Evolutionary conservation across 2,329 filamentous ascomycete species (phyloP).

Genomic region (Fusarium pininemorale): DNA sequence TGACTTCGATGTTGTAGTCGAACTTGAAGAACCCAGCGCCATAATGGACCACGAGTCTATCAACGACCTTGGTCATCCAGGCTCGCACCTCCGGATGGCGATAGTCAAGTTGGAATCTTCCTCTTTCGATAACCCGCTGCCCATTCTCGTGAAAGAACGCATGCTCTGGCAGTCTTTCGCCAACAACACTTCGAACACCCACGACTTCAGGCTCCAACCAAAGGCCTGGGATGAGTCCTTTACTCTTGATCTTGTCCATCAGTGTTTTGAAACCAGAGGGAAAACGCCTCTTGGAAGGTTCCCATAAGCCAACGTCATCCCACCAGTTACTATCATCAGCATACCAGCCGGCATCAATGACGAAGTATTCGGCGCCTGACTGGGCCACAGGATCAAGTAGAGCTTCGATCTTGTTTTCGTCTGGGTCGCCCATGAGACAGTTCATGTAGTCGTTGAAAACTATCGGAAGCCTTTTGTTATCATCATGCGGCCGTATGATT

Average conservation of each 20-base stretch:
- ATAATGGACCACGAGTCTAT: slow-evolving; percentile 38
- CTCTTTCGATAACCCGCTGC: slow-evolving; percentile 44
- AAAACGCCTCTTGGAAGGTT: slow-evolving; percentile 46
- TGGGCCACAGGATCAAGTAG: slow-evolving; percentile 44
- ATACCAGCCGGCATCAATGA: slow-evolving; percentile 51
- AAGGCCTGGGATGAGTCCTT: slow-evolving; percentile 44
- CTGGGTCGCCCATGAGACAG: slow-evolving; percentile 50
- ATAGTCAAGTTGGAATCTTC: slow-evolving; percentile 48
- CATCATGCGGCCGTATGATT: slow-evolving; percentile 43
- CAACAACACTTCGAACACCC: slow-evolving; percentile 40
- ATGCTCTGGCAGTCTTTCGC: slow-evolving; percentile 35
- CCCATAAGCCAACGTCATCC: slow-evolving; percentile 49
- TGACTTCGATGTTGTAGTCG: slow-evolving; percentile 50
- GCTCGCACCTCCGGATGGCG: slow-evolving; percentile 39
- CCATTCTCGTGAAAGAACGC: slow-evolving; percentile 48
- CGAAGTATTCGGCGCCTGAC: slow-evolving; percentile 49
- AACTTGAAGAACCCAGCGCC: slow-evolving; percentile 49
- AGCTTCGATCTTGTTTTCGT: slow-evolving; percentile 45
- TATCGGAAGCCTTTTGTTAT: slow-evolving; percentile 43
- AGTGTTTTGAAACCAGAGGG: slow-evolving; percentile 44
- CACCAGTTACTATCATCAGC: slow-evolving; percentile 49
- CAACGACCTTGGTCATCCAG: slow-evolving; percentile 39
- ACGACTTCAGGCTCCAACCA: slow-evolving; percentile 51
- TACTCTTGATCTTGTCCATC: slow-evolving; percentile 36
- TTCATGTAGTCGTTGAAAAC: slow-evolving; percentile 54